Conservation (phyloP, 129 eudicot species). For the Silybum marianum region DNA sequence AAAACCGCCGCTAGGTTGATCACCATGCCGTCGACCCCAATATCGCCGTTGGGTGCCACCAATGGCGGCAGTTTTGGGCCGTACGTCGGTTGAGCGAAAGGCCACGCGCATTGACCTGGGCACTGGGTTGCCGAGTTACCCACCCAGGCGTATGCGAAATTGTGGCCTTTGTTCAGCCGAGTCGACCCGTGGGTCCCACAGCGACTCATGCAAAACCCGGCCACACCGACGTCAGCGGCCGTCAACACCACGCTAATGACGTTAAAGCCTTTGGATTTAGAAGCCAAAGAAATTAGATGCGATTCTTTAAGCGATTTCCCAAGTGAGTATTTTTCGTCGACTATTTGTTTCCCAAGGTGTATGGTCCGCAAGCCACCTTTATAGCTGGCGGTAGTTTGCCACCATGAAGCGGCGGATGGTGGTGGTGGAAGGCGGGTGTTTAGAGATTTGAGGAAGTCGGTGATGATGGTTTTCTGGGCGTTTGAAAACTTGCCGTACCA, state of each 20-base stretch:
- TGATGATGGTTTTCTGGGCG: conserved; percentile 46
- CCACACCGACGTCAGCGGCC: conserved; percentile 60
- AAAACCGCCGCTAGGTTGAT: conserved; percentile 72
- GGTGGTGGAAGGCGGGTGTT: conserved; percentile 22
- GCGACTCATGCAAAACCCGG: conserved; percentile 69
- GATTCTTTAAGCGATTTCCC: conserved; percentile 63
- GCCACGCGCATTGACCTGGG: conserved; percentile 94
- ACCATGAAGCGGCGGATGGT: conserved; percentile 80
- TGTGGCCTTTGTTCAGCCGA: conserved; percentile 29
- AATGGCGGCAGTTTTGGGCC: conserved; percentile 74
- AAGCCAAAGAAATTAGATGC: conserved; percentile 47
- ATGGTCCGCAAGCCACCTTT: conserved; percentile 41
- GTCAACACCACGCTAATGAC: conserved; percentile 60
- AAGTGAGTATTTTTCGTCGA: conserved; percentile 49
- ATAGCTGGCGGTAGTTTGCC: conserved; percentile 67
- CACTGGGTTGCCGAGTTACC: conserved; percentile 81
- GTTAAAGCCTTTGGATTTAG: conserved; percentile 24
- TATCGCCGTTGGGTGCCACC: conserved; percentile 72
- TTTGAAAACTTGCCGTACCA: conserved; percentile 81
- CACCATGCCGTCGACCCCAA: conserved; percentile 77
- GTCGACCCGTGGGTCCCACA: conserved; percentile 77
- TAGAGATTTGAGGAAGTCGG: conserved; percentile 62
- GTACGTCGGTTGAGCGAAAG: conserved; percentile 62
- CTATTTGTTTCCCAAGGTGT: conserved; percentile 54
- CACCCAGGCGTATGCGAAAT: conserved; percentile 73